Percentiles rank a stretch among this genome's conserved stretches.
Evolutionary conservation across 2,329 filamentous ascomycete genomes (phyloP).

Genomic region (Aureobasidium subglaciale): DNA sequence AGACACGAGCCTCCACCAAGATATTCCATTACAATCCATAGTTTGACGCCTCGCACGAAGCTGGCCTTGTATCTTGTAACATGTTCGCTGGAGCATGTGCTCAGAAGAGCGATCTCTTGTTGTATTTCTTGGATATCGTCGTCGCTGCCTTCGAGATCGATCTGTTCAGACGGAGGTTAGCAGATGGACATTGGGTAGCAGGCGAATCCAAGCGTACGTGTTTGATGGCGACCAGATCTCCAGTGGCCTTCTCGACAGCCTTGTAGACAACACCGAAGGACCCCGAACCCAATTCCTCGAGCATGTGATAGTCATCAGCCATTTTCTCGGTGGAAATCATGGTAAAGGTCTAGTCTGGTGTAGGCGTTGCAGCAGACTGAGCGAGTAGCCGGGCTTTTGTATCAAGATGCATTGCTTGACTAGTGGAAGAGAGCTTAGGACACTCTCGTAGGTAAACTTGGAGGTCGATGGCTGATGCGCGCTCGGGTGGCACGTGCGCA

Average conservation of each 20-base stretch:
- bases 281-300: constrained; percentile 95
- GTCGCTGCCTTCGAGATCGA: constrained; percentile 96
- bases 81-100: constrained; percentile 87
- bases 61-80: constrained; percentile 96
- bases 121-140: constrained; percentile 98
- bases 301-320: constrained; percentile 83
- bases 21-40: constrained; percentile 99
- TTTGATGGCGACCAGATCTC: constrained; percentile 93
- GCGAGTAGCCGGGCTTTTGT: constrained; percentile 1
- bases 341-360: not conserved
- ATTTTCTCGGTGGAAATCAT: too few relatives aligned
- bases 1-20: constrained; percentile 91
- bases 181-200: not conserved
- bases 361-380: not conserved
- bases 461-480: too few relatives aligned
- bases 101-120: constrained; percentile 89
- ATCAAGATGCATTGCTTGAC: not conserved
- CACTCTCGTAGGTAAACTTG: too few relatives aligned
- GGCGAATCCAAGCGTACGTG: constrained; percentile 59
- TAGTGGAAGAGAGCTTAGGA: not conserved
- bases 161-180: constrained; percentile 48
- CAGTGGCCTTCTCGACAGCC: constrained; percentile 82
- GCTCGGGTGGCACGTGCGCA: too few relatives aligned
- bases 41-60: constrained; percentile 89
- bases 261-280: constrained; percentile 98